These are phyloP conservation scores for Aspergillus versicolor DNA, from an alignment of 2,329 filamentous ascomycete species.

Conservation along the genomic window DNA sequence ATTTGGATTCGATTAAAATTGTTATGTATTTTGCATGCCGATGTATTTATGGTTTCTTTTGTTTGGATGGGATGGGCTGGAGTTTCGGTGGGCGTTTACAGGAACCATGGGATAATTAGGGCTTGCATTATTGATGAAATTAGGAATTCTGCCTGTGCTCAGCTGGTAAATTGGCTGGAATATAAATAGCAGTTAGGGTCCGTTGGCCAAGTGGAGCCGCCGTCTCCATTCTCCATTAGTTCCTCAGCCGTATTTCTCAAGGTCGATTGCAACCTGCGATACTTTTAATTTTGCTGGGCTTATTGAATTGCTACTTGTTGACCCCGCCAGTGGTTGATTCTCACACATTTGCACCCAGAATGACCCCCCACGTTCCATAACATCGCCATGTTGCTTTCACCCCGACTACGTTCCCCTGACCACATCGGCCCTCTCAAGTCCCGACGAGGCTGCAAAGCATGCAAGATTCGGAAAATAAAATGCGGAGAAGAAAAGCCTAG, in stretches of 20 bases:
- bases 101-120: neutral
- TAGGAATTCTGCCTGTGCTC: neutral
- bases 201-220: no score
- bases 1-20: neutral
- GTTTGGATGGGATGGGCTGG: neutral
- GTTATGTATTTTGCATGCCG: no score
- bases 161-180: neutral
- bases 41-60: neutral
- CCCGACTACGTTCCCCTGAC: neutral
- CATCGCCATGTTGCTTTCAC: neutral
- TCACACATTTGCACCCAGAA: no score
- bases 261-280: neutral
- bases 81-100: neutral
- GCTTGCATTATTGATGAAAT: neutral
- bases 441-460: conserved; percentile 29
- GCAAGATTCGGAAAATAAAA: conserved; percentile 36
- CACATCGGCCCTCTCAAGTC: conserved; percentile 19
- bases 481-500: conserved; percentile 36
- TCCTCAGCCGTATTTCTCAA: no score
- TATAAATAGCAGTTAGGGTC: no score
- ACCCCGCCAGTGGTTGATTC: no score
- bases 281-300: neutral
- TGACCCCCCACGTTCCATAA: neutral
- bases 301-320: no score
- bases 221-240: no score